These are phyloP conservation scores for Mortierella sp. DNA, from an alignment of 371 early-diverging fungal genomes.

Conservation along the genomic window DNA sequence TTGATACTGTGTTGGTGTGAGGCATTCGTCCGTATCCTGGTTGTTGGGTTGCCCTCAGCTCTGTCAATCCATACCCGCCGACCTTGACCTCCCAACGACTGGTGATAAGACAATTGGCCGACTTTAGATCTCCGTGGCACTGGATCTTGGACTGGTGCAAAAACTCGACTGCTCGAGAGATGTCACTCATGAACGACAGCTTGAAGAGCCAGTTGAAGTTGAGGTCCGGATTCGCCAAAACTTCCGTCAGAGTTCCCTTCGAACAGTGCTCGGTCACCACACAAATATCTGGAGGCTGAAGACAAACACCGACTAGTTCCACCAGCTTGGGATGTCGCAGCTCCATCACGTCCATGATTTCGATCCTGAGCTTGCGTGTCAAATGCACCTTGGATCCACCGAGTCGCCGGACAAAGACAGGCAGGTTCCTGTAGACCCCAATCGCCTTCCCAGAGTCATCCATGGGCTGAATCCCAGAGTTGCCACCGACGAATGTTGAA, in stretches of 20 bases:
- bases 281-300: constrained; percentile 61
- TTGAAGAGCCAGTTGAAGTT: constrained; percentile 67
- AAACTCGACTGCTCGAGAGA: constrained; percentile 62
- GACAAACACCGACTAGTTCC: constrained; percentile 61
- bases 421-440: constrained; percentile 53
- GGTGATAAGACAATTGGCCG: constrained; percentile 62
- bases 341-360: constrained; percentile 57
- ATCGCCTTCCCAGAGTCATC: constrained; percentile 48
- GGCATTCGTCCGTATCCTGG: constrained; percentile 19
- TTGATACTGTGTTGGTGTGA: constrained; percentile 7
- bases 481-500: constrained; percentile 51
- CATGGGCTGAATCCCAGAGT: constrained; percentile 51
- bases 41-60: constrained; percentile 47
- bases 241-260: constrained; percentile 63
- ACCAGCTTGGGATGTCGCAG: constrained; percentile 61
- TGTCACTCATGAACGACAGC: constrained; percentile 65
- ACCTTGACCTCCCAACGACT: constrained; percentile 70
- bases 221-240: constrained; percentile 62
- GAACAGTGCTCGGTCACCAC: constrained; percentile 60
- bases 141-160: constrained; percentile 64
- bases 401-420: constrained; percentile 55
- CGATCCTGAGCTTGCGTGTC: constrained; percentile 39
- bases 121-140: constrained; percentile 62
- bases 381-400: constrained; percentile 47
- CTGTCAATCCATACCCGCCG: constrained; percentile 61